Evolutionary conservation across 1,284 basidiomycete genomes (phyloP), one percentile per base, ranked within the genome.

Genomic region (Ceratobasidium sp.): DNA sequence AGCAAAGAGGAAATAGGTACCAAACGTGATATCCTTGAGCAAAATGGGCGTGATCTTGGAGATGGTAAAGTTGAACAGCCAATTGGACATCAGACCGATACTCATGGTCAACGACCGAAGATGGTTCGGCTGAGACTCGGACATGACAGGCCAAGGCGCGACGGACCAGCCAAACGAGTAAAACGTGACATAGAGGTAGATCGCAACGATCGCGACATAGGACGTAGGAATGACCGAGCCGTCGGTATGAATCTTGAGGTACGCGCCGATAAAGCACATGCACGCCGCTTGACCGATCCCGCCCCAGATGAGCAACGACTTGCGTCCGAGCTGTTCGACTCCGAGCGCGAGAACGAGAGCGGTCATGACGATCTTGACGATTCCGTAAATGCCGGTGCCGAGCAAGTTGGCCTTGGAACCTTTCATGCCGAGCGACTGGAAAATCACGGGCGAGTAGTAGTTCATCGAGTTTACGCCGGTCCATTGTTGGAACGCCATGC

Each of bases 51-150:
- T 81, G 77, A 81, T 78, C 67, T 81, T 80, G 33, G 80, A 80
- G 51, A 82, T 81, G 75, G 80, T 80, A 58, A 82, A 81, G 77
- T 82, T 82, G 79, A 80, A 81, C 11, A 76, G 61, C 79, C 79
- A 80, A 67, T 79, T 79, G 67, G 61, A 66, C 77, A 80, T 76
- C 49, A 80, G 74, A 54, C 78, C 82, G 13, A 76, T 54, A 3
- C 78, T 63, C 82, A 82, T 82, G 61, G 81, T 81, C 1, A 82
- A 77, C n/a, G 81, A 80, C 35, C 82, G 81, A 4, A 82, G 76
- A 74, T 82, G 82, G 75, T 82, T 82, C 8, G 82, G 82, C 13
- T 81, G 81, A n/a, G 81, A 80, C 76, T 82, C 82, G 39, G 81
- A 79, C 68, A 79, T 79, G 23, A 80, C 81, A 2, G 81, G 79